Base-by-base conservation (phyloP, 179 eudicot genomes). In the Beta lomatogona region DNA sequence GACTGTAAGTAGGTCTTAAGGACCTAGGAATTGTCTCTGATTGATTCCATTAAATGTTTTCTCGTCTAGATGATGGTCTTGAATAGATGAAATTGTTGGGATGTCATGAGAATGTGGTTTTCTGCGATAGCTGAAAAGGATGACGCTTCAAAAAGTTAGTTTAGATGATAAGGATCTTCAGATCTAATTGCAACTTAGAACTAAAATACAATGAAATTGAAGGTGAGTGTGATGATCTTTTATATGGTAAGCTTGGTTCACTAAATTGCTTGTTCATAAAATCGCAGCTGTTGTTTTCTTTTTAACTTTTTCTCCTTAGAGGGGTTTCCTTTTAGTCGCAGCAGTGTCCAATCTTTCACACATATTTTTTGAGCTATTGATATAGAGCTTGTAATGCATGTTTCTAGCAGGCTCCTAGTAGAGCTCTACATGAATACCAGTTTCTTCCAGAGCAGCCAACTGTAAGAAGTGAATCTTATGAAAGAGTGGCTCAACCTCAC, bases 361-460 rank as follows among this genome's bases (percentile, higher is more conserved):
- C 52, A 44, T 41, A n/a, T 46, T 25, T 22, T 69, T 21, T 41
- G 18, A 16, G 36, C 14, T 65, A 46, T 9, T 77, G 48, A 76
- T 54, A 5, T 76, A 54, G 53, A 25, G 61, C 48, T 78, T 78
- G 41, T 68, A 55, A 53, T 82, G 64, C 75, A 31, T 82, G 76
- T 5, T 76, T 76, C 57, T 72, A 72, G 57, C 89, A 95, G 97
- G 93, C 88, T 82, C 80, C 90, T 81, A 84, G 83, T n/a, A 89
- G 93, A 88, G 92, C 91, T 52, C 54, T 88, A 79, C 97, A 88
- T 67, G 97, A 95, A 66, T 95, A 92, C 80, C 96, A 94, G 79
- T 94, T 94, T 88, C 94, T 95, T 63, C 97, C 97, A 15, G 97
- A 95, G 87, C 92, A 93, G 78, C 97, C 98, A 84, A 91, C 91